Evolutionary conservation across 176 grass and related monocot genomes (phyloP).

Genomic region (Pontederia crassipes): DNA sequence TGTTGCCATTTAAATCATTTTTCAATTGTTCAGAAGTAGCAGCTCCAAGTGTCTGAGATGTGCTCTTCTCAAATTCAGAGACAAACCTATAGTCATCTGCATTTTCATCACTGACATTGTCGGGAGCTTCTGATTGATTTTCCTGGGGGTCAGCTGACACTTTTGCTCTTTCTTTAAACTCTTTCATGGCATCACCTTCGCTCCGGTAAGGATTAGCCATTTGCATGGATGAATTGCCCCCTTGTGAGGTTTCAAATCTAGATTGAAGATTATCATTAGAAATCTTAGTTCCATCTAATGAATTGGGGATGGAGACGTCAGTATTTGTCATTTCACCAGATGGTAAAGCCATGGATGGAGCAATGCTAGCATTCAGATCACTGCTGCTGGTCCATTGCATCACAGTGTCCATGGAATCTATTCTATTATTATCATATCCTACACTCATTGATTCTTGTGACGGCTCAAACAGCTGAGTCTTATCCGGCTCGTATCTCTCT

Average conservation of each 20-base stretch:
- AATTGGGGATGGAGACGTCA: constrained; percentile 61
- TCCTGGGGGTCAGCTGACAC: constrained; percentile 73
- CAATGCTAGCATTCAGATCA: constrained; percentile 40
- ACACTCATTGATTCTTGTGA: constrained; percentile 23
- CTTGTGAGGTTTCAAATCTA: constrained; percentile 47
- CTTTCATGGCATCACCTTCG: constrained; percentile 74
- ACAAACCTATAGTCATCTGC: constrained; percentile 71
- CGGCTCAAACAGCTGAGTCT: constrained; percentile 37
- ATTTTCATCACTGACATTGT: constrained; percentile 53
- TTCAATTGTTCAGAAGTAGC: constrained; percentile 75
- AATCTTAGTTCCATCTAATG: constrained; percentile 46
- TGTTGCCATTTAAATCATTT: constrained; percentile 32
- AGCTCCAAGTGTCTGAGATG: constrained; percentile 74
- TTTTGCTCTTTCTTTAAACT: constrained; percentile 87
- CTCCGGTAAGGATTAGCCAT: constrained; percentile 86
- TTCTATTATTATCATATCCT: constrained; percentile 25
- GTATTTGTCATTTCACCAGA: constrained; percentile 47
- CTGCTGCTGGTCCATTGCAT: constrained; percentile 56
- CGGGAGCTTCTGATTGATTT: constrained; percentile 34
- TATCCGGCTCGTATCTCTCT: constrained; percentile 32
- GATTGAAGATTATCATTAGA: constrained; percentile 33
- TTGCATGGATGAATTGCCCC: constrained; percentile 34
- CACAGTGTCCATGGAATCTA: constrained; percentile 52
- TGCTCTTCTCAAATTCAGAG: constrained; percentile 63
- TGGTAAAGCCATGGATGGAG: constrained; percentile 54